A percentile compares a stretch with the other conserved stretches of the same genome.
Conservation (phyloP, 148 eudicot species). For the Rheum nobile region DNA sequence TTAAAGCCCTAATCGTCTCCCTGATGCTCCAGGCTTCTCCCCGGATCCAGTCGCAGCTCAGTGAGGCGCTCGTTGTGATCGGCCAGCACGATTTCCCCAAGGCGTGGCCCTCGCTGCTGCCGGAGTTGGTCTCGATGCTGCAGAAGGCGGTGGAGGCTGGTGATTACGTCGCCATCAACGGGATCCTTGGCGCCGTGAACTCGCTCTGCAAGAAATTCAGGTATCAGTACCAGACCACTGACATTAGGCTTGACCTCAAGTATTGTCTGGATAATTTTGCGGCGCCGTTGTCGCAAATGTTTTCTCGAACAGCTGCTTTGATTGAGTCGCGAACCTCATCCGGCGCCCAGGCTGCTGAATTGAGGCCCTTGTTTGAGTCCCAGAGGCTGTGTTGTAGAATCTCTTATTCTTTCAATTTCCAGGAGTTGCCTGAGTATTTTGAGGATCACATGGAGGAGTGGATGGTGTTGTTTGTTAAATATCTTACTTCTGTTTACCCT, state of each 20-base stretch:
- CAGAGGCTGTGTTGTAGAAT: slow-evolving; percentile 91
- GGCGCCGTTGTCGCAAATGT: slow-evolving; percentile 47
- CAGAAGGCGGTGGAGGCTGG: slow-evolving; percentile 44
- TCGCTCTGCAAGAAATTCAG: slow-evolving; percentile 83
- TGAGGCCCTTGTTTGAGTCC: slow-evolving; percentile 59
- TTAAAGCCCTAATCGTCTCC: slow-evolving; percentile 62
- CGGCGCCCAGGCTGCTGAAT: slow-evolving; percentile 23
- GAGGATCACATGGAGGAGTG: slow-evolving; percentile 91
- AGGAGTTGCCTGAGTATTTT: slow-evolving; percentile 85
- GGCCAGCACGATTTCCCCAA: slow-evolving; percentile 94
- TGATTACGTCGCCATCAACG: slow-evolving; percentile 67
- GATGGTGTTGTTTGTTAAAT: slow-evolving; percentile 73
- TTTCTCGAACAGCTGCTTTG: slow-evolving; percentile 42
- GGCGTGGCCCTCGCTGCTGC: slow-evolving; percentile 57
- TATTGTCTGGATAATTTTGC: slow-evolving; percentile 85
- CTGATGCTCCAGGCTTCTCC: slow-evolving; percentile 58
- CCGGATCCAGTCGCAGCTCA: slow-evolving; percentile 61
- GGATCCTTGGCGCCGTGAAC: slow-evolving; percentile 71
- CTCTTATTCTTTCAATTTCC: slow-evolving; percentile 77
- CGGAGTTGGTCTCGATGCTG: slow-evolving; percentile 52
- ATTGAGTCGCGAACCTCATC: slow-evolving; percentile 40
- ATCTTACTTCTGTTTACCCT: slow-evolving; percentile 51
- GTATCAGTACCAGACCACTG: slow-evolving; percentile 54
- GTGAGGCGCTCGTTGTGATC: slow-evolving; percentile 76
- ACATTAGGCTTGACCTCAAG: slow-evolving; percentile 60